Evolutionary conservation across 1,284 basidiomycete species (phyloP), one percentile per base, ranked within the genome.

Genomic region (Apiotrichum brassicae): DNA sequence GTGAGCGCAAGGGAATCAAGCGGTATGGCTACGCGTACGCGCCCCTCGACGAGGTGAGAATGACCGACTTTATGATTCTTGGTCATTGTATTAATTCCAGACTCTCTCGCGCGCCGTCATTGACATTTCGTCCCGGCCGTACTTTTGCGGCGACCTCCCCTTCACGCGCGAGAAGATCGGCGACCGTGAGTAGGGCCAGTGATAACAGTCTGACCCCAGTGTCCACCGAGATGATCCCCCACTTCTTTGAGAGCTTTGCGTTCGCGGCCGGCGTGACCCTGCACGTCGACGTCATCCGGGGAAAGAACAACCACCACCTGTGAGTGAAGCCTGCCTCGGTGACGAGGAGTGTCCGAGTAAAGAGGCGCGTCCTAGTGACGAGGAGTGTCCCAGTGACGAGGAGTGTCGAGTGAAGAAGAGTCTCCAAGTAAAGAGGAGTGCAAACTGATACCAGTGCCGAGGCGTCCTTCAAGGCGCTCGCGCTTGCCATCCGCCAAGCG

Each of bases 271-370:
- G 74, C 38, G 72, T 75, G 4, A 74, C 72, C 3, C 60, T 73
- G 18, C 95, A 99, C 68, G 82, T 98, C 43, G 95, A 98, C 70
- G 88, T 87, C 35, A 78, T 99, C 47, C 79, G 91, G 28, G 95
- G 95, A 43, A 85, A 89, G 62, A 99, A 99, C 75, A 95, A 99
- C 70, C 95, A 99, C 72, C 95, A 98, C 75, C 83, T 87, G 92
- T 91, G 65, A 57, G 83, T 74, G 12, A 23, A 16, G 9, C 36
- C 4, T 8, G 14, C 7, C 18, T 18, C 33, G 5, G 18, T 6
- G 16, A n/a, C 16, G 13, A 8, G 16, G 8, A 16, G 7, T 34
- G 54, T 43, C n/a, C n/a, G n/a, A n/a, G n/a, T n/a, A n/a, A n/a
- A n/a, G n/a, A n/a, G n/a, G n/a, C n/a, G n/a, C n/a, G n/a, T n/a